A percentile compares a stretch with the other conserved stretches of the same genome.
These are phyloP conservation scores for Psilocybe subaeruginosa DNA, from an alignment of 768 basidiomycete species.

Conservation along the genomic window DNA sequence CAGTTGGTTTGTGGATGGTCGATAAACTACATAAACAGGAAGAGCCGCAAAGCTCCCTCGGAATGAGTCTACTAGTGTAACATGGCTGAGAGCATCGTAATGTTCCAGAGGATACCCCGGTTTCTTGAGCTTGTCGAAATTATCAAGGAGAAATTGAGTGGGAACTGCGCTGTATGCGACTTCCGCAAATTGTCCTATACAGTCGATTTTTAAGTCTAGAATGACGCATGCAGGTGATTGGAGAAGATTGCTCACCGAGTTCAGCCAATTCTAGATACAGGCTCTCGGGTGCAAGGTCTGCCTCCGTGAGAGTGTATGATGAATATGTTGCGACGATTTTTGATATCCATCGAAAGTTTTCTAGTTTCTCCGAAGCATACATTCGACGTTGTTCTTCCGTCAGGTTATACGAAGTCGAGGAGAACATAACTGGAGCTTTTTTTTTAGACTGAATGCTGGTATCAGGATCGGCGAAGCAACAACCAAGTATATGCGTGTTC, in stretches of 20 bases:
- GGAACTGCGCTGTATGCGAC: slow-evolving; percentile 47
- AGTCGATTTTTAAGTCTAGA: background rate
- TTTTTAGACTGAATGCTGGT: background rate
- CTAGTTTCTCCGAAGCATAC: slow-evolving; percentile 54
- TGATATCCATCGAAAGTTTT: slow-evolving; percentile 60
- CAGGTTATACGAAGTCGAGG: slow-evolving; percentile 20
- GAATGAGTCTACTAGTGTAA: slow-evolving; percentile 39
- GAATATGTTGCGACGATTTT: slow-evolving; percentile 52
- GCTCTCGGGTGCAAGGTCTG: slow-evolving; percentile 40
- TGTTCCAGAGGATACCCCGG: slow-evolving; percentile 54
- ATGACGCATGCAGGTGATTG: background rate
- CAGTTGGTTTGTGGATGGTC: slow-evolving; percentile 46
- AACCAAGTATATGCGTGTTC: background rate
- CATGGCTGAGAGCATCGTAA: slow-evolving; percentile 40
- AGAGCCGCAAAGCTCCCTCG: slow-evolving; percentile 45
- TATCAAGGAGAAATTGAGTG: slow-evolving; percentile 43
- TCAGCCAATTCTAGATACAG: slow-evolving; percentile 45
- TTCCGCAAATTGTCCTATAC: slow-evolving; percentile 58
- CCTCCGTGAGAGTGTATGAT: slow-evolving; percentile 38
- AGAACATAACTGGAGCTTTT: slow-evolving; percentile 10
- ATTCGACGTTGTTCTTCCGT: slow-evolving; percentile 47
- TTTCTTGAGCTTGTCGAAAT: slow-evolving; percentile 39
- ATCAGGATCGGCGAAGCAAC: background rate
- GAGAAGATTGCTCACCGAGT: slow-evolving; percentile 33
- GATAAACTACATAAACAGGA: slow-evolving; percentile 50